These are phyloP conservation scores for Podosphaera xanthii DNA, from an alignment of 2,329 filamentous ascomycete species.

Conservation along the genomic window DNA sequence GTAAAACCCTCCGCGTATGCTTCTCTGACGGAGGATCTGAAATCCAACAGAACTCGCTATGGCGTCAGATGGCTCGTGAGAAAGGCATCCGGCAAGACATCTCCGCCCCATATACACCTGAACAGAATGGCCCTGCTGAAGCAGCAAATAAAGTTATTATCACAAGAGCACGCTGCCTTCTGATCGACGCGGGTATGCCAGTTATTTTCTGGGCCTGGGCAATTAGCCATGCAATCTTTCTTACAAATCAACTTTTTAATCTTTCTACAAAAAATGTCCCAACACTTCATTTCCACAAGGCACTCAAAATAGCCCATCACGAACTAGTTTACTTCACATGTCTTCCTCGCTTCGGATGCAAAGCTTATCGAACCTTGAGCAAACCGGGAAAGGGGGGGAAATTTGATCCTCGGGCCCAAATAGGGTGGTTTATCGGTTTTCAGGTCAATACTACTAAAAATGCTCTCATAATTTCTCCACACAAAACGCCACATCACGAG, in stretches of 20 bases:
- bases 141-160: too few species aligned
- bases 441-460: too few species aligned
- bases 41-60: too few species aligned
- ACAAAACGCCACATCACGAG: too few species aligned
- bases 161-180: neutral
- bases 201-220: neutral
- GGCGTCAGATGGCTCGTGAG: too few species aligned
- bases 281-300: neutral
- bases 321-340: neutral
- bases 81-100: too few species aligned
- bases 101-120: too few species aligned
- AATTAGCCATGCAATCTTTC: neutral
- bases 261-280: neutral
- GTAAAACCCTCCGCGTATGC: too few species aligned
- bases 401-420: neutral
- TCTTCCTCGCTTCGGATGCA: slow-evolving; percentile 1
- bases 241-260: neutral
- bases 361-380: neutral
- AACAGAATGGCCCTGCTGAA: too few species aligned
- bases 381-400: neutral
- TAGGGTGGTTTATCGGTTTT: neutral
- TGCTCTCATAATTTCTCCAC: too few species aligned
- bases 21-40: too few species aligned
- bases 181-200: neutral
- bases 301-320: neutral